Percentiles rank a stretch among this genome's conserved stretches.
These are phyloP conservation scores for Spathaspora sp. DNA, from an alignment of 1,139 yeast species.

Conservation along the genomic window DNA sequence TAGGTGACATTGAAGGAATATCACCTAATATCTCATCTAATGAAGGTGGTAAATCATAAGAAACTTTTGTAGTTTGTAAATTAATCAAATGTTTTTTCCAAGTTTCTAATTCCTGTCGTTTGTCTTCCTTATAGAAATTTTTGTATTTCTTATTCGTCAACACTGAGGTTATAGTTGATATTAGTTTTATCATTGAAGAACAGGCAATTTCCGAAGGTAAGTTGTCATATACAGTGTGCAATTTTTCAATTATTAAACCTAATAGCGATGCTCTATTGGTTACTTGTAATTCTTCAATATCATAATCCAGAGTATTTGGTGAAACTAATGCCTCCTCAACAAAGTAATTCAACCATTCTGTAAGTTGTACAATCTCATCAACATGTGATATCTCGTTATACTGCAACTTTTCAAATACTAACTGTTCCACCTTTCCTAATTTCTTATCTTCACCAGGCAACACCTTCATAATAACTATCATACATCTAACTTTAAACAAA, in stretches of 20 bases:
- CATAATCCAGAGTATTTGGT: not conserved
- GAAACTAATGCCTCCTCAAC: slow-evolving; percentile 1
- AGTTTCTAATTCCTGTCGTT: slow-evolving; percentile 3
- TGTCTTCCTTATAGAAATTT: slow-evolving; percentile 6
- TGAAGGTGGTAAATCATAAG: slow-evolving; percentile 23
- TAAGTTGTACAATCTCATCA: slow-evolving; percentile 15
- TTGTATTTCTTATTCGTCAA: slow-evolving; percentile 5
- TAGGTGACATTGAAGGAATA: slow-evolving; percentile 4
- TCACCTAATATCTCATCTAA: slow-evolving; percentile 23
- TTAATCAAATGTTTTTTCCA: slow-evolving; percentile 8
- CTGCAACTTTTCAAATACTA: slow-evolving; percentile 9
- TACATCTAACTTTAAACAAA: slow-evolving; percentile 18
- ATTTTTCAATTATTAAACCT: not conserved
- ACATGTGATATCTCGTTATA: slow-evolving; percentile 3
- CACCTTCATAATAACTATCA: slow-evolving; percentile 9
- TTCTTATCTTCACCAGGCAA: not conserved
- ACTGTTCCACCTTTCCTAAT: slow-evolving; percentile 1
- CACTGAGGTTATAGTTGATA: not conserved
- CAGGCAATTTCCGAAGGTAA: not conserved
- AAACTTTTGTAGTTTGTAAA: slow-evolving; percentile 5
- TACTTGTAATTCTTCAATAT: not conserved
- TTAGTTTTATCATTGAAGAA: not conserved
- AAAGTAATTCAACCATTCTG: slow-evolving; percentile 20
- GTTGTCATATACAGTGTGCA: not conserved
- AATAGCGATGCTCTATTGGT: slow-evolving; percentile 2